Base-by-base conservation (phyloP, 192 early-diverging fungal species). In the Dissophora globulifera region DNA sequence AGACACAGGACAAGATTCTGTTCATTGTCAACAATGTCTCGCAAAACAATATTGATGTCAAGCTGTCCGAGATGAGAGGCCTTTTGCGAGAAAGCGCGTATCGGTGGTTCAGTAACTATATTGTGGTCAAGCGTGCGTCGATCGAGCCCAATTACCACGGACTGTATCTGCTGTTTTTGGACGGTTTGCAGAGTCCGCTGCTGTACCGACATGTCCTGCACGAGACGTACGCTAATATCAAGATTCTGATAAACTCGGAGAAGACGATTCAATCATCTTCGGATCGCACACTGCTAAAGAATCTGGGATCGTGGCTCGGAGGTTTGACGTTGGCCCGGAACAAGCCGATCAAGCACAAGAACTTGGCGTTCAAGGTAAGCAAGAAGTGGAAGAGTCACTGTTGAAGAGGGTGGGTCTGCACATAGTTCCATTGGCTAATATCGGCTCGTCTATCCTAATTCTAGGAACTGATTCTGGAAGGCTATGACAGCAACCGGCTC, bases 21-120 rank as follows among this genome's bases (percentile, higher is more conserved):
- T 99, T 99, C 79, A 95, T 94, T 25, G 89, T 99, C 67, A 99
- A 99, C 85, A 99, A 99, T 62, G 80, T 99, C 32, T 90, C 95
- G 22, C 84, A 83, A 25, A 93, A 85, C 70, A 99, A 98, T 62
- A 66, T 98, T 3, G 89, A 87, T 0, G 81, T 81, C 13, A 98
- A 98, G 80, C 81, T 86, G 3, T 49, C 80, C 0, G 92, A 95
- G 51, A 90, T 96, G 76, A 87, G 85, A 45, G 92, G 92, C 38
- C 81, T 93, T 58, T 80, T 96, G 19, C 79, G 85, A 1, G 84
- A 86, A n/a, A 66, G 68, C n/a, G 72, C 68, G 26, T 91, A 85
- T 58, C 84, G 89, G 25, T 99, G 98, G 98, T 98, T 99, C 69
- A 93, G 94, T 56, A 88, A 96, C 63, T 96, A 98, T 64, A 81